Evolutionary conservation across 345 rosid species (phyloP).

Genomic region (Carallia brachiata): DNA sequence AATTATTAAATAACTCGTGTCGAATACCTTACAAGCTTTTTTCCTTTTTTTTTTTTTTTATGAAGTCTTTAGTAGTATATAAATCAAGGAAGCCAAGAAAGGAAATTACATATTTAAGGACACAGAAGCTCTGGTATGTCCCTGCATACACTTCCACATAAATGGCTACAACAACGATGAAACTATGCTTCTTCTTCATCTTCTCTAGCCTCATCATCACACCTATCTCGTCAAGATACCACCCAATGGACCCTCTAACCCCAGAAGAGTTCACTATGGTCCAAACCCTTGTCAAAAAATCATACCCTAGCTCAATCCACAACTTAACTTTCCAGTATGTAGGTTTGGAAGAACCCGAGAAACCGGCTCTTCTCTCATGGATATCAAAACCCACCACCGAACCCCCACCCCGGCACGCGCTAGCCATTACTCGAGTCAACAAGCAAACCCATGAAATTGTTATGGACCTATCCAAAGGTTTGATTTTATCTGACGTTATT

Average conservation of each 20-base stretch:
- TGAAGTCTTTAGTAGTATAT: no score
- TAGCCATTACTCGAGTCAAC: slow-evolving; percentile 19
- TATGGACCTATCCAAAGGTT: slow-evolving; percentile 18
- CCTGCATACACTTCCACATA: background rate
- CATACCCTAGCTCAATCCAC: slow-evolving; percentile 11
- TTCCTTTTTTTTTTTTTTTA: no score
- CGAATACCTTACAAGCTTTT: no score
- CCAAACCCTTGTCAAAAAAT: slow-evolving; percentile 19
- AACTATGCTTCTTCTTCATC: slow-evolving; percentile 6
- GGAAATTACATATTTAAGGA: background rate
- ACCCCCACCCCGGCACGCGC: slow-evolving; percentile 35
- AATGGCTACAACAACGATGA: slow-evolving; percentile 2
- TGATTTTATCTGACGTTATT: slow-evolving; percentile 15
- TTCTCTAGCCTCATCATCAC: background rate
- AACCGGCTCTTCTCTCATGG: slow-evolving; percentile 24
- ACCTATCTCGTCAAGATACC: slow-evolving; percentile 6
- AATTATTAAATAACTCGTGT: no score
- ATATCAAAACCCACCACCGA: slow-evolving; percentile 9
- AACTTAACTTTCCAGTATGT: slow-evolving; percentile 32
- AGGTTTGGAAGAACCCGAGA: slow-evolving; percentile 38
- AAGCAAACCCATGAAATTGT: slow-evolving; percentile 33
- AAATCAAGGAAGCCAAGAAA: background rate
- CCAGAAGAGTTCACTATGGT: slow-evolving; percentile 20
- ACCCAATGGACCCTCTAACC: slow-evolving; percentile 34
- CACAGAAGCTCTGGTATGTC: background rate